phyloP scores from a whole-genome alignment of 805 yeast species.

The Cyberlindnera japonica region DNA sequence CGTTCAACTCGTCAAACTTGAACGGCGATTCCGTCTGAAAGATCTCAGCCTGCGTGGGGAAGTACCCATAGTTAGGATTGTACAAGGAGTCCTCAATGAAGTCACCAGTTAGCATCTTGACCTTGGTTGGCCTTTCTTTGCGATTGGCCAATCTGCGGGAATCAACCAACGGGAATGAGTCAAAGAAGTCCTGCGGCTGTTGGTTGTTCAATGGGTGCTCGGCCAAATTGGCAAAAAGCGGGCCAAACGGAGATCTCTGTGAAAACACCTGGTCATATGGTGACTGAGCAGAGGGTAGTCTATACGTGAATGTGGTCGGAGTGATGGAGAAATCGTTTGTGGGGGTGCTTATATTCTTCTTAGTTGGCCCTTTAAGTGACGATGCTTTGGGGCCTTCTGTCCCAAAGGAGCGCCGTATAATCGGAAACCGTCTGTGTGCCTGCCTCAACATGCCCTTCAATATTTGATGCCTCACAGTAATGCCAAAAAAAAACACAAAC shows the following conservation, averaged over 20 bases:
- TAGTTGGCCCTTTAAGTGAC: not conserved
- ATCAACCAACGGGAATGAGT: constrained; percentile 19
- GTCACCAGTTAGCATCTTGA: constrained; percentile 72
- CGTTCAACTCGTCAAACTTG: constrained; percentile 51
- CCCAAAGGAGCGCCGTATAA: no score
- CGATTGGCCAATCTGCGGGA: constrained; percentile 24
- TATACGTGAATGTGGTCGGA: constrained; percentile 20
- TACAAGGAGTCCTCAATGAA: constrained; percentile 84
- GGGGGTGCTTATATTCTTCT: not conserved
- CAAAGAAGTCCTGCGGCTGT: constrained; percentile 20
- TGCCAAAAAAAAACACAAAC: no score
- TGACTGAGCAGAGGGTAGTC: constrained; percentile 18
- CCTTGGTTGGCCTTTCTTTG: constrained; percentile 49
- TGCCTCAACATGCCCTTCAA: no score
- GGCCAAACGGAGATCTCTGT: constrained; percentile 13
- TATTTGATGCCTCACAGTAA: no score
- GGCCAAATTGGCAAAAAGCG: constrained; percentile 17
- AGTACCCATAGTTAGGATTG: constrained; percentile 80
- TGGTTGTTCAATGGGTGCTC: constrained; percentile 17
- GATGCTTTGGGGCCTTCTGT: no score
- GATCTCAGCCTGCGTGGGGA: constrained; percentile 72
- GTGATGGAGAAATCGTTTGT: constrained; percentile 23
- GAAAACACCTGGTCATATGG: constrained; percentile 16
- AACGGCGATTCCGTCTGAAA: constrained; percentile 66
- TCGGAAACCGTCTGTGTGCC: no score